Conservation (phyloP, 768 basidiomycete species). For the Coprinellus aureogranulatus region DNA sequence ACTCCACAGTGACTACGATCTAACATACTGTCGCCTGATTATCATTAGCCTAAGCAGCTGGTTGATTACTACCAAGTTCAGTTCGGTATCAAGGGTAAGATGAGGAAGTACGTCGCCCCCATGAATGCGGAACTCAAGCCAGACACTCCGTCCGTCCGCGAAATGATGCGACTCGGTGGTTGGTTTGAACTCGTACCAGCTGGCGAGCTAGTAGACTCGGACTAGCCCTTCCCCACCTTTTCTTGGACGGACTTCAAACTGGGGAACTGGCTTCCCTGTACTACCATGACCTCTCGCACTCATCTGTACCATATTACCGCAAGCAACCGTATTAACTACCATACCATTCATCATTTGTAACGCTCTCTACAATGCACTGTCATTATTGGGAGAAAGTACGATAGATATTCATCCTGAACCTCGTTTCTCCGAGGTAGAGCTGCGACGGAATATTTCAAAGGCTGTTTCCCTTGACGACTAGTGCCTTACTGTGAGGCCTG, state of each 20-base stretch:
- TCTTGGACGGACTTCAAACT: background rate
- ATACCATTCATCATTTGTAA: background rate
- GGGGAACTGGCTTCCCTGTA: background rate
- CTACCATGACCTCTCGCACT: background rate
- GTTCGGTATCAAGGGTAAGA: conserved; percentile 2
- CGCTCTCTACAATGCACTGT: too few relatives aligned
- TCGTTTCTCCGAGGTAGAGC: too few relatives aligned
- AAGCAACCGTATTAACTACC: background rate
- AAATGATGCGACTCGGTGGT: conserved; percentile 47
- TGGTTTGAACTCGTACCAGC: conserved; percentile 28
- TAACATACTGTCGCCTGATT: background rate
- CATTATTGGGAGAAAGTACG: too few relatives aligned
- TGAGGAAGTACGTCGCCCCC: conserved; percentile 55
- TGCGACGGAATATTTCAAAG: too few relatives aligned
- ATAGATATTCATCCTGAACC: too few relatives aligned
- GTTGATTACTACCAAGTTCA: conserved; percentile 9
- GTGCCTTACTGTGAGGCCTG: too few relatives aligned
- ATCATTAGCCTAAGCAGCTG: background rate
- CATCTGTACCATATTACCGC: background rate
- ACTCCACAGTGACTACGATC: too few relatives aligned
- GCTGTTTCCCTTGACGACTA: too few relatives aligned
- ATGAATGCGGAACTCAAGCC: conserved; percentile 69
- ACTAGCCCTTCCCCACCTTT: background rate
- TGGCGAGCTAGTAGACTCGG: background rate
- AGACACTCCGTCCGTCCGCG: conserved; percentile 44